Evolutionary conservation across 352 stramenopile species (phyloP), one percentile per base, ranked within the genome.

Genomic region (Pythium sukuiense): DNA sequence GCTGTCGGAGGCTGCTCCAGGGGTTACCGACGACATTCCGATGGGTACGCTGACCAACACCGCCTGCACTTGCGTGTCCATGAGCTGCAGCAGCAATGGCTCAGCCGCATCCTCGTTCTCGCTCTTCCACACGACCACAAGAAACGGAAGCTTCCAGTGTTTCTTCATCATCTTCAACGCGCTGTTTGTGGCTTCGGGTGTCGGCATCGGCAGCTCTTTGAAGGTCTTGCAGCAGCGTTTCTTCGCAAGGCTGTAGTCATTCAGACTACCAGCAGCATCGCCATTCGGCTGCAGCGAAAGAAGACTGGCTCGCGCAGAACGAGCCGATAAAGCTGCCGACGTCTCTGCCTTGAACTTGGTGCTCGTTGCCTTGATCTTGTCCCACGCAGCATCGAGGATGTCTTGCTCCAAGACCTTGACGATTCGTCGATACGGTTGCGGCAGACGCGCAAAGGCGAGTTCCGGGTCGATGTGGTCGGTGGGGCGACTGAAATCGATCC

Each of bases 391-490:
- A 45, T 94, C 79, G 7, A 93, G 62, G 27, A 93, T 87, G 29
- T 85, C 72, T 2, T 61, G 30, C 16, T 95, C 74, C 11, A 90
- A 65, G 59, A 95, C 59, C 59, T 92, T 92, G 24, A 75, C 26
- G 12, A 95, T 76, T 13, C 78, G 77, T 2, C 83, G 81, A 43
- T 83, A 92, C 5, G 86, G 86, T 62, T 95, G 84, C 13, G 86
- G 86, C 6, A 92, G 79, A 0, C 75, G 67, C 12, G 79, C 70
- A 41, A 91, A 85, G 7, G 65, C 52, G 26, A 88, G 68, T 3
- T 94, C 85, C 0, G 85, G 85, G 49, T 94, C 74, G 18, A 86
- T 59, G 55, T 92, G 71, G 33, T 94, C 85, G 2, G 20, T 48
- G 2, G 85, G 85, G 1, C 61, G 71, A 41, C 63, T 79, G 5